These are phyloP conservation scores for Talinum fruticosum DNA, from an alignment of 148 eudicot genomes.

Conservation along the genomic window DNA sequence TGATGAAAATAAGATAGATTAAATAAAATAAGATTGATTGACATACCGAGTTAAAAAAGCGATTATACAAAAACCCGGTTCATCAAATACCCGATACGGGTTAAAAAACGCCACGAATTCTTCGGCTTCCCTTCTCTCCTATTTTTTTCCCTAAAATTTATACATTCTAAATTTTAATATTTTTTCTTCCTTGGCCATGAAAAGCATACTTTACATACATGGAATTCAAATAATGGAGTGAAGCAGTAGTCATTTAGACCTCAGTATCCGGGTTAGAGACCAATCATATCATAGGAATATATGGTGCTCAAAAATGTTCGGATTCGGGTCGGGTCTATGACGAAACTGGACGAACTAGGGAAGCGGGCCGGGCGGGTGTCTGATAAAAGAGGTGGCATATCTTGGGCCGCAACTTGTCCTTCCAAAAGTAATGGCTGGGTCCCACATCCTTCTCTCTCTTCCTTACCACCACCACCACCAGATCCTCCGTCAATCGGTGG, in stretches of 20 bases:
- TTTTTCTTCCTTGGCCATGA: not conserved
- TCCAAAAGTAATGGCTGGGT: slow-evolving; percentile 29
- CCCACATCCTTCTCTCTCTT: slow-evolving; percentile 29
- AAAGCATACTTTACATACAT: not conserved
- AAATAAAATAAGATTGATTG: no score
- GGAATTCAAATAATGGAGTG: not conserved
- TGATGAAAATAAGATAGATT: no score
- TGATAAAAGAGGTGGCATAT: slow-evolving; percentile 1
- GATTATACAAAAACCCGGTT: not conserved
- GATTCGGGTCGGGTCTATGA: not conserved
- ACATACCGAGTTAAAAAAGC: not conserved
- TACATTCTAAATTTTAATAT: not conserved
- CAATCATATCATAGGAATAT: no score
- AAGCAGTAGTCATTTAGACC: not conserved
- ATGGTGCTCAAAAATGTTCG: not conserved
- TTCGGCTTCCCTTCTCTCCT: not conserved
- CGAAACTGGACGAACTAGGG: not conserved
- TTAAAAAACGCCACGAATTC: not conserved
- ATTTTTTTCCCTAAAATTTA: not conserved
- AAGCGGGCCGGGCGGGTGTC: not conserved
- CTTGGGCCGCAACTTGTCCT: slow-evolving; percentile 32
- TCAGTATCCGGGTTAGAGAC: not conserved
- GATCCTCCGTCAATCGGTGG: slow-evolving; percentile 37
- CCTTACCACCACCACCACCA: slow-evolving; percentile 40
- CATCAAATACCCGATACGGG: not conserved